These are phyloP conservation scores for Piloderma croceum DNA, from an alignment of 768 basidiomycete genomes.

Conservation along the genomic window DNA sequence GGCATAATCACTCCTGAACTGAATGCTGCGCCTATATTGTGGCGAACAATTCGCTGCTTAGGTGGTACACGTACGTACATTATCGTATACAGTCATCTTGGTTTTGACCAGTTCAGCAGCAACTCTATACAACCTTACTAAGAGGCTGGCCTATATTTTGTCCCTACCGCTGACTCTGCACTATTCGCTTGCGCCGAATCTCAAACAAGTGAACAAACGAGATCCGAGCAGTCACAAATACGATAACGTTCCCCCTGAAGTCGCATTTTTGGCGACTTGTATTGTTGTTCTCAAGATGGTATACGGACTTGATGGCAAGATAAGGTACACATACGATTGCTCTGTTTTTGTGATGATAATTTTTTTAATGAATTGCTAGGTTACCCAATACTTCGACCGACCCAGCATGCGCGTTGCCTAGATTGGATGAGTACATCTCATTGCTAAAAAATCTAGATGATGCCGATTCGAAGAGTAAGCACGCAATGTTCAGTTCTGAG, in stretches of 20 bases:
- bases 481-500: conserved; percentile 38
- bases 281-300: conserved; percentile 78
- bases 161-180: conserved; percentile 59
- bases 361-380: conserved; percentile 27
- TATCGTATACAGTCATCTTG: conserved; percentile 14
- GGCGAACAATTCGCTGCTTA: conserved; percentile 64
- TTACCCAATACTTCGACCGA: conserved; percentile 43
- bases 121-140: conserved; percentile 57
- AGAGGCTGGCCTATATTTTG: conserved; percentile 49
- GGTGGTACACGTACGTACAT: conserved; percentile 67
- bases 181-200: conserved; percentile 41
- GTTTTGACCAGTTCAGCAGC: conserved; percentile 35
- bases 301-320: conserved; percentile 73
- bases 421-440: conserved; percentile 42
- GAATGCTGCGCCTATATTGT: conserved; percentile 72
- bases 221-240: conserved; percentile 45
- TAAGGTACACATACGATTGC: conserved; percentile 35
- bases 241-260: conserved; percentile 67
- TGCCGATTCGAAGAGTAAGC: conserved; percentile 24
- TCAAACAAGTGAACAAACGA: conserved; percentile 27
- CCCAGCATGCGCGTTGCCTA: conserved; percentile 56
- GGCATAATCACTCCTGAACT: conserved; percentile 63
- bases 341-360: conserved; percentile 4
- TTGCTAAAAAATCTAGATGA: conserved; percentile 35
- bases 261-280: conserved; percentile 51